phyloP scores from a whole-genome alignment of 208 protist species.

The Acanthamoeba royreba region DNA sequence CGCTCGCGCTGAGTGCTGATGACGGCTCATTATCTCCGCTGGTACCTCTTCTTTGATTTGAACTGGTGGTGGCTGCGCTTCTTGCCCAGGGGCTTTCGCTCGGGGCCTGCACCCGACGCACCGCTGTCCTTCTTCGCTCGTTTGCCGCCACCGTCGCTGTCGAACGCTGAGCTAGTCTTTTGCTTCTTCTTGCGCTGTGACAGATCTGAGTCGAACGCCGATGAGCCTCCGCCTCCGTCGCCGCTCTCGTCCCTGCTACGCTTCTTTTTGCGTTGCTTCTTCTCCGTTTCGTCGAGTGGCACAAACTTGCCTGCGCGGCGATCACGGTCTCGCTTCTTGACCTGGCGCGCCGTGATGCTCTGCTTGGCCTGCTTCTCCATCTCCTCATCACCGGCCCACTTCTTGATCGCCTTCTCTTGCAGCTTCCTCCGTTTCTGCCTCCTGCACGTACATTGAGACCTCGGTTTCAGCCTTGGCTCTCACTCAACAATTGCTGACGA shows the following conservation, averaged over 20 bases:
- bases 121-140: not conserved
- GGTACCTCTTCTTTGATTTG: not conserved
- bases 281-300: not conserved
- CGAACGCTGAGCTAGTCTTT: not conserved
- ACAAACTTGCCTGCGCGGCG: not conserved
- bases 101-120: not conserved
- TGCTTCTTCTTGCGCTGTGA: not conserved
- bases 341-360: not conserved
- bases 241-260: not conserved
- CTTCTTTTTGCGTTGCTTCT: not conserved
- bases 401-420: not conserved
- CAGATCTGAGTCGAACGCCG: not conserved
- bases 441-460: no score
- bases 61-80: not conserved
- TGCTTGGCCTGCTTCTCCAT: not conserved
- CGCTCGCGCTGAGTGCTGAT: not conserved
- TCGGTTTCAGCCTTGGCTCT: no score
- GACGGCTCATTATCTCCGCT: not conserved
- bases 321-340: not conserved
- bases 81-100: not conserved
- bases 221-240: not conserved
- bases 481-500: no score
- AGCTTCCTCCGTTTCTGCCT: not conserved
- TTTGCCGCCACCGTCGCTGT: not conserved
- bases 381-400: not conserved